A percentile compares a stretch with the other conserved stretches of the same genome.
phyloP scores from a whole-genome alignment of 2,329 filamentous ascomycete species.

The Paecilomyces dactylethromorphus region DNA sequence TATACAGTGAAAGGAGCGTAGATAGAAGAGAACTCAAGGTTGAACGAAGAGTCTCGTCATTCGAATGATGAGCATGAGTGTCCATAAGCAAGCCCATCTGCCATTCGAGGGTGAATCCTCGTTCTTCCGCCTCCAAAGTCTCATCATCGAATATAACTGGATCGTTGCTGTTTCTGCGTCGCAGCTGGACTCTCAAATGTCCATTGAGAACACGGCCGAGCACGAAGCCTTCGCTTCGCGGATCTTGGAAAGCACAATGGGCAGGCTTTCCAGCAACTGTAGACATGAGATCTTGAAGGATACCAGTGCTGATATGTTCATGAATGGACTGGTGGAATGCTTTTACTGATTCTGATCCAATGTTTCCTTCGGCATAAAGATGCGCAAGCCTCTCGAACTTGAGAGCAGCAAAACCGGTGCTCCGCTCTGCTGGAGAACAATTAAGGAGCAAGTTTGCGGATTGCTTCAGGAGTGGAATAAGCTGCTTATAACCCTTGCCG shows the following conservation, averaged over 20 bases:
- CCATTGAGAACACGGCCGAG: conserved; percentile 31
- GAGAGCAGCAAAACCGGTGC: conserved; percentile 32
- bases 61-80: conserved; percentile 16
- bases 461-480: conserved; percentile 33
- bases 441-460: conserved; percentile 32
- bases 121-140: conserved; percentile 15
- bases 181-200: conserved; percentile 29
- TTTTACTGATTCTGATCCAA: conserved; percentile 26
- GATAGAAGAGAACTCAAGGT: conserved; percentile 21
- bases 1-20: conserved; percentile 28
- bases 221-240: conserved; percentile 27
- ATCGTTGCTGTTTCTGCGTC: conserved; percentile 19
- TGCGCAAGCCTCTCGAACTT: conserved; percentile 40
- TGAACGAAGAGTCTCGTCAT: conserved; percentile 20
- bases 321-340: conserved; percentile 34
- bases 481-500: conserved; percentile 24
- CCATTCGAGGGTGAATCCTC: conserved; percentile 30
- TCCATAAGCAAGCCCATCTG: conserved; percentile 31
- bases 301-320: conserved; percentile 33
- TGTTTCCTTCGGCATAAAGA: conserved; percentile 32
- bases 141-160: conserved; percentile 25
- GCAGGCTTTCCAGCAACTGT: conserved; percentile 19
- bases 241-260: conserved; percentile 22
- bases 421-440: conserved; percentile 27
- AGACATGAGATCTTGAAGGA: conserved; percentile 23